phyloP scores from a whole-genome alignment of 805 yeast species.

The Yamadazyma nakazawae region DNA sequence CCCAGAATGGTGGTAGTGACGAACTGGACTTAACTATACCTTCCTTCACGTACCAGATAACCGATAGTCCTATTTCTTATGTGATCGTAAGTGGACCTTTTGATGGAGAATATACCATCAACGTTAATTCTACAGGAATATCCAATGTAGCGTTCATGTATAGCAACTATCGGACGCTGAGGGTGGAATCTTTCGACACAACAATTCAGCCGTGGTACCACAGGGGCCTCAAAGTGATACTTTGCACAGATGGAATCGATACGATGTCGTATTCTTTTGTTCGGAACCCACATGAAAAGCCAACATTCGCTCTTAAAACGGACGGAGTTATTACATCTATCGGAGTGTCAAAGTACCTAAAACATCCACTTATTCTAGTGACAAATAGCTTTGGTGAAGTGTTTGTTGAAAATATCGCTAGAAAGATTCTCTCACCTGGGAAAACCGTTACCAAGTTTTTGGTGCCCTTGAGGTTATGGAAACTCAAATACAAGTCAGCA shows the following conservation, averaged over 20 bases:
- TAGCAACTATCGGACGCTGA: constrained; percentile 24
- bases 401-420: constrained; percentile 32
- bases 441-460: constrained; percentile 35
- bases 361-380: constrained; percentile 35
- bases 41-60: constrained; percentile 28
- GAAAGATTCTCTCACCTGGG: constrained; percentile 33
- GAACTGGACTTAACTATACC: constrained; percentile 23
- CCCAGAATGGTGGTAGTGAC: background rate
- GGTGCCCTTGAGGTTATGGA: constrained; percentile 41
- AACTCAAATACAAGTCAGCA: constrained; percentile 13
- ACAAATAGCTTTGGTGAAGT: constrained; percentile 38
- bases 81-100: constrained; percentile 25
- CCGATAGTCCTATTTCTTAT: constrained; percentile 30
- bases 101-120: constrained; percentile 18
- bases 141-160: constrained; percentile 23
- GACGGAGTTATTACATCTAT: constrained; percentile 30
- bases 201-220: constrained; percentile 30
- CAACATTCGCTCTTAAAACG: constrained; percentile 25
- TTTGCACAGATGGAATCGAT: constrained; percentile 28
- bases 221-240: constrained; percentile 21
- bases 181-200: constrained; percentile 23
- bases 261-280: constrained; percentile 26
- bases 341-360: constrained; percentile 28
- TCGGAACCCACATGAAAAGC: constrained; percentile 34
- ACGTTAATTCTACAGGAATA: constrained; percentile 30